Evolutionary conservation across 306 rosid species (phyloP).

Genomic region (Sechiopsis laciniata): DNA sequence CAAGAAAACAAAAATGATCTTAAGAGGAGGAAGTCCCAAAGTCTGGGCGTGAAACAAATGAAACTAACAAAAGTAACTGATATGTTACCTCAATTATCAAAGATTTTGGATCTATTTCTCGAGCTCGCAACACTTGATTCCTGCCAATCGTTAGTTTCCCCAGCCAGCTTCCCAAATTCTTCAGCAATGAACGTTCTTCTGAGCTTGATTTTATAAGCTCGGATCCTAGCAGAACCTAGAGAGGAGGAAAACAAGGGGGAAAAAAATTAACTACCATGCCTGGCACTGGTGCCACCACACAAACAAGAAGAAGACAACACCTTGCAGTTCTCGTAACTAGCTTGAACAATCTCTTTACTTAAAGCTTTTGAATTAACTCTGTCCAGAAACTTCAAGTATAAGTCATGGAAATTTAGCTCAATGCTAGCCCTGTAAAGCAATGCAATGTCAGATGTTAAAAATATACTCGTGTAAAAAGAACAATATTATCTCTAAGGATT

Average conservation of each 20-base stretch:
- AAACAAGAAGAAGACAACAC: slow-evolving; percentile 30
- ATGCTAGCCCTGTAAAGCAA: slow-evolving; percentile 78
- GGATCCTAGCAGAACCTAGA: slow-evolving; percentile 91
- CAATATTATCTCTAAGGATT: background rate
- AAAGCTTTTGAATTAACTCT: slow-evolving; percentile 73
- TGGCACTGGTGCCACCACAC: background rate
- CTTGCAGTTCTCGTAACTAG: slow-evolving; percentile 98
- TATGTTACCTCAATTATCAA: slow-evolving; percentile 80
- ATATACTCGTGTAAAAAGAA: background rate
- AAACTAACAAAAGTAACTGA: slow-evolving; percentile 11
- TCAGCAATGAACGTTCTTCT: slow-evolving; percentile 94
- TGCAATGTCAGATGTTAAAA: background rate
- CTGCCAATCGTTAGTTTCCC: slow-evolving; percentile 96
- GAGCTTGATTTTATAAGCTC: slow-evolving; percentile 96
- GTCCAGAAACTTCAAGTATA: slow-evolving; percentile 85
- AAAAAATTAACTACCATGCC: background rate
- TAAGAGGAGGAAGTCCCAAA: background rate
- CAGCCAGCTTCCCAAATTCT: slow-evolving; percentile 98
- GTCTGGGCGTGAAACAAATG: background rate
- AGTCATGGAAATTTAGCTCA: slow-evolving; percentile 93
- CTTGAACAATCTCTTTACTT: slow-evolving; percentile 81
- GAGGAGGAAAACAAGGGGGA: background rate
- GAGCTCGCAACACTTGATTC: slow-evolving; percentile 91
- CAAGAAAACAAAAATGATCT: slow-evolving; percentile 18
- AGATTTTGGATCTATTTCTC: slow-evolving; percentile 95